Conservation (phyloP, 257 asterid genomes). For the Leonotis leonurus region DNA sequence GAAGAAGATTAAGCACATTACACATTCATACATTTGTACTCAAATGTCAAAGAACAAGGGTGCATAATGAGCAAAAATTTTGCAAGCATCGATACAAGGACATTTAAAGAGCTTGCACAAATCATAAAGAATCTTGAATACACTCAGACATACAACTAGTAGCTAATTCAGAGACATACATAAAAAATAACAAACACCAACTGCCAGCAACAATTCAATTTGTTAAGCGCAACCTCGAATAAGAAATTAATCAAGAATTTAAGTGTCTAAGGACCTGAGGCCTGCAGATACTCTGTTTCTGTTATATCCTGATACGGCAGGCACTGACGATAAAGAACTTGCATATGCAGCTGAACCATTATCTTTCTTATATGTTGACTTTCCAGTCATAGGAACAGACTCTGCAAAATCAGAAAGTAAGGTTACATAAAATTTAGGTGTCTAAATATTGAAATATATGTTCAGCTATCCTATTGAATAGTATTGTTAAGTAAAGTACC, state of each 20-base stretch:
- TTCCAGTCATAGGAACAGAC: too few species aligned
- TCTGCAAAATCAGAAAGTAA: conserved; percentile 29
- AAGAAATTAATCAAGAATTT: background rate
- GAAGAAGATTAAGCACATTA: too few species aligned
- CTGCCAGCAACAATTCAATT: background rate
- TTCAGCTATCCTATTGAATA: background rate
- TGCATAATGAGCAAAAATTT: background rate
- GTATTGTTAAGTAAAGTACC: conserved; percentile 18
- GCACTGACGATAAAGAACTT: conserved; percentile 32
- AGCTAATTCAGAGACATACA: too few species aligned
- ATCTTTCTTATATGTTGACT: conserved; percentile 55
- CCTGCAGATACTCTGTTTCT: conserved; percentile 41
- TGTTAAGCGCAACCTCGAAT: conserved; percentile 1
- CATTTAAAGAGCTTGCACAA: conserved; percentile 4
- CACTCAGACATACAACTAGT: background rate
- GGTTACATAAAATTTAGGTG: background rate
- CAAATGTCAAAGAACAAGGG: background rate
- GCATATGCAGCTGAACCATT: conserved; percentile 40
- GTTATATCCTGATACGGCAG: conserved; percentile 35
- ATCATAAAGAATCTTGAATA: background rate
- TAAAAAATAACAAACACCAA: background rate
- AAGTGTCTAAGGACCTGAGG: conserved; percentile 30
- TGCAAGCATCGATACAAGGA: background rate
- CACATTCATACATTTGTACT: too few species aligned
- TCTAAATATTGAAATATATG: background rate